Base-by-base conservation (phyloP, 345 rosid genomes). In the Aquilaria malaccensis region DNA sequence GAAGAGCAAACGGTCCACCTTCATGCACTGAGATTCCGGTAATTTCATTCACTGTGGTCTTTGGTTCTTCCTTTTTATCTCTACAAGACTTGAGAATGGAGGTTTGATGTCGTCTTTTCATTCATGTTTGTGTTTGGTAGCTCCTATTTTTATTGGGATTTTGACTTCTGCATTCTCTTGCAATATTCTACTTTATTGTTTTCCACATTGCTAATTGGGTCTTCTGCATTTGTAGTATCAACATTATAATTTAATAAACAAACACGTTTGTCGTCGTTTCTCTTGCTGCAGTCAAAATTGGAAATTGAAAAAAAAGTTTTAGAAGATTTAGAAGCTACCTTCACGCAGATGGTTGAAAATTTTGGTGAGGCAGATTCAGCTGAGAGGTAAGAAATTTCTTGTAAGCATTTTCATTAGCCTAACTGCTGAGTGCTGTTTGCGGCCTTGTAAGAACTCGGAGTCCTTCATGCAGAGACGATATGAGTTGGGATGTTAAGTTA, bases 271-370 rank as follows among this genome's bases (percentile, higher is more conserved):
- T 37, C 31, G 32, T n/a, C n/a, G 55, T 29, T 33, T 55, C 45
- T 67, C 13, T 70, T 89, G 97, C 66, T 71, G 50, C 76, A 51
- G 74, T 59, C 76, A 29, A 77, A 76, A 72, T 52, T 89, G 76
- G 84, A 81, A 70, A 68, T 62, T 56, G 97, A 87, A 64, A 69
- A 75, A 5, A 85, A 85, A 73, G 77, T 86, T 61, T 88, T 93
- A 0, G 76, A 80, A 74, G 83, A 75, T 60, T 80, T 93, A 52
- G 67, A 15, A 58, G 71, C 81, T 29, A 83, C 83, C 33, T 93
- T 87, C 60, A 74, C 71, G 46, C 75, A 65, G 78, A 81, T 80
- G 92, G 64, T 81, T 85, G 83, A 83, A 56, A 86, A 73, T 74
- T 83, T 87, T 41, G 79, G 87, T 10, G 83, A 81, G 13, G 9